These are phyloP conservation scores for Isatis tinctoria DNA, from an alignment of 345 rosid genomes.

Conservation along the genomic window DNA sequence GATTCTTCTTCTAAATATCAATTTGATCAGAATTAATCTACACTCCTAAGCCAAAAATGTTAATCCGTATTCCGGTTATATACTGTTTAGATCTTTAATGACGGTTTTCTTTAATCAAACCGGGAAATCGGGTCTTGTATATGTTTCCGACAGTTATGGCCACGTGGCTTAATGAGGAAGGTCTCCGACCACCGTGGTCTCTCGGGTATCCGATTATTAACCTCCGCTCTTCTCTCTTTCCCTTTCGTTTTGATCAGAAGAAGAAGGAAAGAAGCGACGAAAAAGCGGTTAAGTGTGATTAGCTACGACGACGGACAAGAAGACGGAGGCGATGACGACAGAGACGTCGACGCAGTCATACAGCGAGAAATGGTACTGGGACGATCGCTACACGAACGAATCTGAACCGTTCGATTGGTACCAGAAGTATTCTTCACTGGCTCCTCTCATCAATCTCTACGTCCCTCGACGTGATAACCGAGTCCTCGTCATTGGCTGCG, in stretches of 20 bases:
- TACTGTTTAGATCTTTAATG: neutral
- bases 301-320: conserved; percentile 1
- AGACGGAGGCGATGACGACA: conserved; percentile 17
- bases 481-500: conserved; percentile 78
- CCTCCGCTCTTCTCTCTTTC: neutral
- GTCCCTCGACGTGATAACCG: conserved; percentile 49
- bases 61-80: too few species aligned
- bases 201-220: neutral
- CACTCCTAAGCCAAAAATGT: too few species aligned
- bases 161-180: conserved; percentile 1
- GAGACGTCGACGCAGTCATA: conserved; percentile 62
- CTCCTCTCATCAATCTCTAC: conserved; percentile 79
- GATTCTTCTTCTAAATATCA: too few species aligned
- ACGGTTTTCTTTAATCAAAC: neutral
- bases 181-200: conserved; percentile 12
- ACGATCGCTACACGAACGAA: conserved; percentile 71
- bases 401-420: conserved; percentile 88
- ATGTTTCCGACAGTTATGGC: neutral
- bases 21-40: too few species aligned
- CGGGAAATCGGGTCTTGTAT: neutral
- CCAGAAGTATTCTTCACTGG: conserved; percentile 69
- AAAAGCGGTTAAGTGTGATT: conserved; percentile 7
- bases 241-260: neutral
- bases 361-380: conserved; percentile 89
- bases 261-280: neutral